Percentiles rank a stretch among this genome's conserved stretches.
phyloP scores from a whole-genome alignment of 2,329 filamentous ascomycete species.

The Colletotrichum cereale region DNA sequence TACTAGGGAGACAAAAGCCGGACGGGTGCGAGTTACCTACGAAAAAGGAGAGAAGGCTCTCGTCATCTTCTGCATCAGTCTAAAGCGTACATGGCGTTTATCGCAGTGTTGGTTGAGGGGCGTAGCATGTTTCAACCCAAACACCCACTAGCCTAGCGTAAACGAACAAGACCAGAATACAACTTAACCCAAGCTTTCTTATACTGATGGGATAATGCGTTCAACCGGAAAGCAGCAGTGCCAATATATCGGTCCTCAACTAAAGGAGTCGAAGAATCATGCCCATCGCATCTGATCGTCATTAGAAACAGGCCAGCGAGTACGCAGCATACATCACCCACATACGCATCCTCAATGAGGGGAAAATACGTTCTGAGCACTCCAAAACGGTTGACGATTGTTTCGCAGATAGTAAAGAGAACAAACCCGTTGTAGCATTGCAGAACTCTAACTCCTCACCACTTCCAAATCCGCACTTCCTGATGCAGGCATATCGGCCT shows the following conservation, averaged over 20 bases:
- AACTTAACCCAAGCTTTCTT: background rate
- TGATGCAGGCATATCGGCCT: background rate
- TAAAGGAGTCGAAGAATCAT: background rate
- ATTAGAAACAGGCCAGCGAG: background rate
- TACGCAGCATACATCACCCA: background rate
- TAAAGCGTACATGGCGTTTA: slow-evolving; percentile 23
- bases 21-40: background rate
- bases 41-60: background rate
- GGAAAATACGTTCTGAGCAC: background rate
- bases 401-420: background rate
- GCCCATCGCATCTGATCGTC: background rate
- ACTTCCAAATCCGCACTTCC: background rate
- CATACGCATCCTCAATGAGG: background rate
- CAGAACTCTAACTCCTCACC: too few relatives aligned
- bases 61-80: slow-evolving; percentile 3
- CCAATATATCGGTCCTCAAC: too few relatives aligned
- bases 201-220: background rate
- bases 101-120: slow-evolving; percentile 16
- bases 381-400: background rate
- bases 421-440: background rate
- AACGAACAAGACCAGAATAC: slow-evolving; percentile 3
- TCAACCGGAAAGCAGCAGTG: background rate
- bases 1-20: background rate
- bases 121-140: background rate
- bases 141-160: background rate